Base-by-base conservation (phyloP, 78 protist species). In the Thecamonas trahens region DNA sequence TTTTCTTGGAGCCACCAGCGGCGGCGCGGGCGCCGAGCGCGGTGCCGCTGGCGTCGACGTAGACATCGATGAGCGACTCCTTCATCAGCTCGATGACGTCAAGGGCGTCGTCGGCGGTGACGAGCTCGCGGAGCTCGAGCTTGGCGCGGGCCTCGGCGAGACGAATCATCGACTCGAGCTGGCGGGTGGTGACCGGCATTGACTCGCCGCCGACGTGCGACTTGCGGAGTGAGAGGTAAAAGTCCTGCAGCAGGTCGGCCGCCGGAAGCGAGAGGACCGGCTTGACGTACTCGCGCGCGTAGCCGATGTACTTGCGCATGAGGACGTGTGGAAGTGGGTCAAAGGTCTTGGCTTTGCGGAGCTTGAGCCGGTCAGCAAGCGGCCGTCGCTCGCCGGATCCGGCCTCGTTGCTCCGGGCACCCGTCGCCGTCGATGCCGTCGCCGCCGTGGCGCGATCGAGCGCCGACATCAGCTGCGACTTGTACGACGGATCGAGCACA, bases 151-250 rank as follows among this genome's bases (percentile, higher is more conserved):
- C 98, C 59, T 97, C 96, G 0, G 98, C 73, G 54, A 96, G 40
- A 5, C 99, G 78, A 8, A 95, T 87, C 49, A 96, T 76, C 58
- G 98, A 84, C 53, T 96, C 98, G 13, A 97, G 88, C 77, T 96
- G 99, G n/a, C 99, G 70, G 3, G 98, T 91, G 20, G 99, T 96
- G 29, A 96, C 72, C 9, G 97, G 97, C 22, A 73, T 76, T 15
- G 18, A 13, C 68, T 76, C 81, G 22, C 0, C 11, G 14, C 24
- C 0, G 17, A 42, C 49, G 72, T 77, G 72, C 37, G 24, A 40
- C 40, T 22, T 1, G 11, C 97, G 82, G 20, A 92, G 79, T 8
- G 0, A 38, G 5, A 96, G 32, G 70, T 94, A 97, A 61, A 89
- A 96, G 0, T 72, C 74, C 26, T 65, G 77, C 22, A 96, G 76